Percentiles rank a stretch among this genome's conserved stretches.
Evolutionary conservation across 2,329 filamentous ascomycete genomes (phyloP).

Genomic region (Colletotrichum sp.): DNA sequence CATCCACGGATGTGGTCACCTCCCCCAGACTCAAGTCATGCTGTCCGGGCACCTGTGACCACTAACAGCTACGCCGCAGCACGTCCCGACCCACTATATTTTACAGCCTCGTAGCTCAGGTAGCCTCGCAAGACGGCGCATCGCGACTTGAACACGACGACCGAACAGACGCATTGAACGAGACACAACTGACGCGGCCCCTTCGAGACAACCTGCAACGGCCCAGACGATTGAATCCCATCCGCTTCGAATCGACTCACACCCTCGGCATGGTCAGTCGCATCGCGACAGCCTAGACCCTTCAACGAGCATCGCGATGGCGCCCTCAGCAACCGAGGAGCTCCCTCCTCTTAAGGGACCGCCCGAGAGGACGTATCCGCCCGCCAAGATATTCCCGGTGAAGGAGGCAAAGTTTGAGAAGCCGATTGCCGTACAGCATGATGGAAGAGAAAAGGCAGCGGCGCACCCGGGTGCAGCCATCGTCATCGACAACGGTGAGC

Average conservation of each 20-base stretch:
- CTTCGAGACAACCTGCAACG: not conserved
- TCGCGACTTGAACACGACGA: slow-evolving; percentile 2
- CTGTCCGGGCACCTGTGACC: not conserved
- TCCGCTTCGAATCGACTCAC: not conserved
- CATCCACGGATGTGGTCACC: not conserved
- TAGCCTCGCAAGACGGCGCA: slow-evolving; percentile 33
- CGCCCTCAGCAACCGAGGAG: slow-evolving; percentile 58
- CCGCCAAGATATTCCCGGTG: slow-evolving; percentile 63
- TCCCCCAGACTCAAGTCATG: not conserved
- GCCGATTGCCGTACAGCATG: slow-evolving; percentile 57
- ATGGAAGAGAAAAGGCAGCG: slow-evolving; percentile 75
- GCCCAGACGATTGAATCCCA: not conserved
- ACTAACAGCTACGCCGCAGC: not conserved
- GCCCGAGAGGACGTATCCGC: slow-evolving; percentile 52
- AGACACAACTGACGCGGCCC: not conserved
- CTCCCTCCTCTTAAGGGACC: slow-evolving; percentile 40
- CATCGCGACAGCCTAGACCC: slow-evolving; percentile 17
- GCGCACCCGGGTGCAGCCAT: slow-evolving; percentile 73
- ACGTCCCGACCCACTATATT: slow-evolving; percentile 10
- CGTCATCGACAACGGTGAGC: slow-evolving; percentile 94
- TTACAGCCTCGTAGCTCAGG: slow-evolving; percentile 26
- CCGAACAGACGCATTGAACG: slow-evolving; percentile 13
- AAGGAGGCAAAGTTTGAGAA: slow-evolving; percentile 67
- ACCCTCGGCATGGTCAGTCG: slow-evolving; percentile 15
- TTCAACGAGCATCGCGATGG: slow-evolving; percentile 42